Conservation (phyloP, 352 stramenopile genomes). For the Globisporangium carolinianum region DNA sequence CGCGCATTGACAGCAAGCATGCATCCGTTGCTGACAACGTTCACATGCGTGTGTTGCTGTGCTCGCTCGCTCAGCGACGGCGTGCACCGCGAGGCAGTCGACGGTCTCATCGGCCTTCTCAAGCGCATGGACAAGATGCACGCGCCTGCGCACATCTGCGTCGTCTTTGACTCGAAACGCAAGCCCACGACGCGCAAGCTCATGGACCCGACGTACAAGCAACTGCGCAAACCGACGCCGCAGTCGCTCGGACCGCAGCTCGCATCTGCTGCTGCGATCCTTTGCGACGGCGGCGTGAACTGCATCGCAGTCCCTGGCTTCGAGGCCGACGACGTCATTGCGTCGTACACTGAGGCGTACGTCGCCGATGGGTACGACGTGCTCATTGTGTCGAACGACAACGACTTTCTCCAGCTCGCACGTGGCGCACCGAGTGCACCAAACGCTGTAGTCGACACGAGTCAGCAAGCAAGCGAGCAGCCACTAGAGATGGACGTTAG, state of each 20-base stretch:
- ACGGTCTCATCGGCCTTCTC: conserved; percentile 37
- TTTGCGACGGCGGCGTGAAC: conserved; percentile 29
- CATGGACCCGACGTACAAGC: conserved; percentile 53
- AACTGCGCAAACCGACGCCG: conserved; percentile 26
- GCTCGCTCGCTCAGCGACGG: conserved; percentile 17
- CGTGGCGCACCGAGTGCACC: conserved; percentile 6
- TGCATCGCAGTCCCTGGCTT: conserved; percentile 41
- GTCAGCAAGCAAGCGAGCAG: not conserved
- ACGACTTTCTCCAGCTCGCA: conserved; percentile 63
- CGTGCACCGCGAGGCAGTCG: conserved; percentile 29
- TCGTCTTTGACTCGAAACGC: conserved; percentile 54
- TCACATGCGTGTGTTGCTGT: not conserved
- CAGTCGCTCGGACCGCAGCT: conserved; percentile 35
- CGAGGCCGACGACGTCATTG: conserved; percentile 65
- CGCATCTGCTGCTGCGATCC: conserved; percentile 21
- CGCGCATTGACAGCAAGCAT: not conserved
- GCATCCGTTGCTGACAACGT: not conserved
- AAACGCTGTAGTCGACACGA: too few species aligned
- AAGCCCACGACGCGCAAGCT: conserved; percentile 34
- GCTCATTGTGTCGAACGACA: conserved; percentile 64
- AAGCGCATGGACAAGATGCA: conserved; percentile 43
- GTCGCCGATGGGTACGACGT: conserved; percentile 38
- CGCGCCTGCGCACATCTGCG: conserved; percentile 37
- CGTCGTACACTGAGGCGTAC: conserved; percentile 44
- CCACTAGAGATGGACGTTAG: not conserved